Evolutionary conservation across 2,329 filamentous ascomycete species (phyloP).

Genomic region (Aureobasidium sp.): DNA sequence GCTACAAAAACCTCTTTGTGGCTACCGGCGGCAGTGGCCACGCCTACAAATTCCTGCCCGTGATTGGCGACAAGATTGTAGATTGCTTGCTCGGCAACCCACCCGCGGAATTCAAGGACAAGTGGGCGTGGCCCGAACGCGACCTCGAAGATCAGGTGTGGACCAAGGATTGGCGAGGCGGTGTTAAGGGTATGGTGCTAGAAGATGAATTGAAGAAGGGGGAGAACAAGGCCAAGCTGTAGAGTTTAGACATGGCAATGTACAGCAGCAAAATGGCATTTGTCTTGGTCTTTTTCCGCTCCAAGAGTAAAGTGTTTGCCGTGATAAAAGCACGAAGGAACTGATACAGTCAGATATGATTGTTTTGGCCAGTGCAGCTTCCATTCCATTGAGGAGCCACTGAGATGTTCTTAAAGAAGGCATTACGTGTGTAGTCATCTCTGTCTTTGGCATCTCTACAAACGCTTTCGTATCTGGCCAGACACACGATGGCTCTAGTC

Average conservation of each 20-base stretch:
- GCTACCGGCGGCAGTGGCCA: conserved; percentile 57
- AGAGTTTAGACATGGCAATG: background rate
- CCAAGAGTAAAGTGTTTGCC: no score
- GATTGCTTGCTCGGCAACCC: conserved; percentile 43
- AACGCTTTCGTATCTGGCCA: no score
- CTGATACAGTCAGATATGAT: no score
- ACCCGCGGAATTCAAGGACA: conserved; percentile 46
- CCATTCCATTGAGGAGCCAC: no score
- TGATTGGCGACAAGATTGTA: conserved; percentile 49
- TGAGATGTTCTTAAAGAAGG: no score
- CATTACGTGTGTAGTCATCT: no score
- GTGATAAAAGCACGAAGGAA: no score
- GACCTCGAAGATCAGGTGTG: conserved; percentile 28
- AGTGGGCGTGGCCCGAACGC: conserved; percentile 51
- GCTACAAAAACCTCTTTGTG: conserved; percentile 47
- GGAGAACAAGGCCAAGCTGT: background rate
- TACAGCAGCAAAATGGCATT: background rate
- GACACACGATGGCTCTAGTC: no score
- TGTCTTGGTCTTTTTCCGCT: background rate
- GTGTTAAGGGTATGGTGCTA: conserved; percentile 30
- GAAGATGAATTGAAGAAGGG: conserved; percentile 30
- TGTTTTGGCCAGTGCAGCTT: background rate
- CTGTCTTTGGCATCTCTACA: no score
- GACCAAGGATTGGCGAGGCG: conserved; percentile 34
- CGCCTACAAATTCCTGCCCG: conserved; percentile 56